A percentile compares a stretch with the other conserved stretches of the same genome.
Evolutionary conservation across 148 eudicot species (phyloP).

Genomic region (Arctostaphylos glauca): DNA sequence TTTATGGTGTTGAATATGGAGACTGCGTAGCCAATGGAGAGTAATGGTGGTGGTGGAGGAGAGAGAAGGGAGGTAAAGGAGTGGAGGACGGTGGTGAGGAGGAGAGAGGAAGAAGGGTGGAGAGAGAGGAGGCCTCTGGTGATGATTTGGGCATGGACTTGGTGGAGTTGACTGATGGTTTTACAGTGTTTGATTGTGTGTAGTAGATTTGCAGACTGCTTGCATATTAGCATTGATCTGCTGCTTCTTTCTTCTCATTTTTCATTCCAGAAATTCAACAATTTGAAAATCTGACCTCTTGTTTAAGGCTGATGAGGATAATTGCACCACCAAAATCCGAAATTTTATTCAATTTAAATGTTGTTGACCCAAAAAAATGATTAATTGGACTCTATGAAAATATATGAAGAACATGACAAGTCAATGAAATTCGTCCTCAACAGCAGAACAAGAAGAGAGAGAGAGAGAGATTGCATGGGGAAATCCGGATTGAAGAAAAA

Average conservation of each 20-base stretch:
- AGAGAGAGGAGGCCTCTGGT: slow-evolving; percentile 47
- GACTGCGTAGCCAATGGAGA: slow-evolving; percentile 36
- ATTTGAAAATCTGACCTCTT: not conserved
- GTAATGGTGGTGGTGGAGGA: slow-evolving; percentile 19
- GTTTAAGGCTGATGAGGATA: not conserved
- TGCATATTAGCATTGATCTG: slow-evolving; percentile 15
- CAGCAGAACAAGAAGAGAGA: too few species aligned
- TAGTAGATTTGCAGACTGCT: slow-evolving; percentile 22
- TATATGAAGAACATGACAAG: too few species aligned
- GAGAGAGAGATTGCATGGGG: not conserved
- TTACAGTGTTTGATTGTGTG: slow-evolving; percentile 42
- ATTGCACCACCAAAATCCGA: not conserved
- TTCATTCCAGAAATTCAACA: not conserved
- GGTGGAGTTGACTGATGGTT: slow-evolving; percentile 49
- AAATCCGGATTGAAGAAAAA: not conserved
- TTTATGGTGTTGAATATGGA: slow-evolving; percentile 47
- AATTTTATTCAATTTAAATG: too few species aligned
- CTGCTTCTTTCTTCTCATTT: not conserved
- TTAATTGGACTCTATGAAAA: too few species aligned
- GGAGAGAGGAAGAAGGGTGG: slow-evolving; percentile 28
- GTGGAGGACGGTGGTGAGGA: slow-evolving; percentile 50
- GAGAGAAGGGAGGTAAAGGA: slow-evolving; percentile 32
- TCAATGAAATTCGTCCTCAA: too few species aligned
- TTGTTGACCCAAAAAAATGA: too few species aligned
- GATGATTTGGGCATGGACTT: slow-evolving; percentile 62